phyloP scores from a whole-genome alignment of 192 early-diverging fungal genomes.

The Backusella sp. region DNA sequence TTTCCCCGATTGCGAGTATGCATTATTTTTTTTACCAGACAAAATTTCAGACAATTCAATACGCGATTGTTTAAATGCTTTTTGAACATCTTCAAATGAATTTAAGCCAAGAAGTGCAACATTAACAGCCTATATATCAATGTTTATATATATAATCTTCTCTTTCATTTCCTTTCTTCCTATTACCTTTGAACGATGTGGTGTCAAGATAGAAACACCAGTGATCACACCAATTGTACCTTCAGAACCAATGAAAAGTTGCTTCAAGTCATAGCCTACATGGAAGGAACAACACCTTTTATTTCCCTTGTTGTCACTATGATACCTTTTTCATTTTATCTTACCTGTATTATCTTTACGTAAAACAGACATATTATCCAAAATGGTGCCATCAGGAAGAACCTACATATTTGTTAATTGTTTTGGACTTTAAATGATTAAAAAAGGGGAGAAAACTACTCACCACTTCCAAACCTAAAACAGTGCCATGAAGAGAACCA shows the following conservation, averaged over 20 bases:
- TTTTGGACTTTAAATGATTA: background rate
- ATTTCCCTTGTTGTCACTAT: background rate
- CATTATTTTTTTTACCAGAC: conserved; percentile 47
- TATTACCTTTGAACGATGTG: conserved; percentile 62
- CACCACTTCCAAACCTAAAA: conserved; percentile 91
- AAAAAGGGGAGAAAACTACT: background rate
- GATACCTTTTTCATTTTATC: background rate
- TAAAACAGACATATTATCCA: conserved; percentile 79
- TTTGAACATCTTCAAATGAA: conserved; percentile 78
- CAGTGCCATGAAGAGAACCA: conserved; percentile 95
- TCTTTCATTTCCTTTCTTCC: background rate
- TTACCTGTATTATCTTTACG: conserved; percentile 95
- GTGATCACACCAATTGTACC: conserved; percentile 97
- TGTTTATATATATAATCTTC: background rate
- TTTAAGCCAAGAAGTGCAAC: conserved; percentile 80
- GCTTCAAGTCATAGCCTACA: conserved; percentile 92
- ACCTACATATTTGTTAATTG: conserved; percentile 41
- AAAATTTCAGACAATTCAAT: conserved; percentile 87
- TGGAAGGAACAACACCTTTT: background rate
- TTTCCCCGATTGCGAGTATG: background rate
- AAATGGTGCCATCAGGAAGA: conserved; percentile 86
- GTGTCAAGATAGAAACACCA: conserved; percentile 86
- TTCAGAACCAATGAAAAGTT: conserved; percentile 98
- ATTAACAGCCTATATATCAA: conserved; percentile 48
- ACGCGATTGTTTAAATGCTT: conserved; percentile 75